These are phyloP conservation scores for Vaccinium darrowii DNA, from an alignment of 148 eudicot species.

Conservation along the genomic window DNA sequence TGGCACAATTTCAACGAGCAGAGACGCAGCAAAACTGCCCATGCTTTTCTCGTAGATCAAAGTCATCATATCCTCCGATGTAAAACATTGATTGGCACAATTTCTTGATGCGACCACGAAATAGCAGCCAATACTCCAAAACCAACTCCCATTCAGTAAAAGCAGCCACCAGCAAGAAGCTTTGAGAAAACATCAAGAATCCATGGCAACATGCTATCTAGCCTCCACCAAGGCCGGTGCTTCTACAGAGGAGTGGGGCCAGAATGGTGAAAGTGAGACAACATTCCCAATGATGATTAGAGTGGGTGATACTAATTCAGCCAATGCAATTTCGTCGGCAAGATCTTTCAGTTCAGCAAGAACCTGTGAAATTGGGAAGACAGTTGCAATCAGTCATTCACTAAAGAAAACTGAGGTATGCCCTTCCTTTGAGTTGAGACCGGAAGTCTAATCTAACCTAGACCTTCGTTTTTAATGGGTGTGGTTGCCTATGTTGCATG, in stretches of 20 bases:
- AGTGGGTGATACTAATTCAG: conserved; percentile 76
- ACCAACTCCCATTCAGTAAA: background rate
- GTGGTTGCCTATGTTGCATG: no score
- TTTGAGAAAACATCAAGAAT: conserved; percentile 9
- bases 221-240: conserved; percentile 28
- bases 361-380: conserved; percentile 43
- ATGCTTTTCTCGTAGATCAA: background rate
- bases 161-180: background rate
- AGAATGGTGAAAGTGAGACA: conserved; percentile 85
- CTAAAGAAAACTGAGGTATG: background rate
- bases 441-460: background rate
- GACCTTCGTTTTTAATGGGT: background rate
- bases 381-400: background rate
- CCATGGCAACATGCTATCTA: conserved; percentile 12
- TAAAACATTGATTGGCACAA: background rate
- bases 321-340: conserved; percentile 52
- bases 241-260: conserved; percentile 49
- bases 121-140: background rate
- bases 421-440: no score
- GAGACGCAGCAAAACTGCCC: background rate
- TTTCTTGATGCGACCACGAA: background rate
- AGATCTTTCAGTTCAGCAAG: conserved; percentile 78
- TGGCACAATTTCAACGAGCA: background rate
- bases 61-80: background rate
- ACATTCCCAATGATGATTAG: conserved; percentile 92